Evolutionary conservation across 768 basidiomycete genomes (phyloP).

Genomic region (Crepidotus variabilis): DNA sequence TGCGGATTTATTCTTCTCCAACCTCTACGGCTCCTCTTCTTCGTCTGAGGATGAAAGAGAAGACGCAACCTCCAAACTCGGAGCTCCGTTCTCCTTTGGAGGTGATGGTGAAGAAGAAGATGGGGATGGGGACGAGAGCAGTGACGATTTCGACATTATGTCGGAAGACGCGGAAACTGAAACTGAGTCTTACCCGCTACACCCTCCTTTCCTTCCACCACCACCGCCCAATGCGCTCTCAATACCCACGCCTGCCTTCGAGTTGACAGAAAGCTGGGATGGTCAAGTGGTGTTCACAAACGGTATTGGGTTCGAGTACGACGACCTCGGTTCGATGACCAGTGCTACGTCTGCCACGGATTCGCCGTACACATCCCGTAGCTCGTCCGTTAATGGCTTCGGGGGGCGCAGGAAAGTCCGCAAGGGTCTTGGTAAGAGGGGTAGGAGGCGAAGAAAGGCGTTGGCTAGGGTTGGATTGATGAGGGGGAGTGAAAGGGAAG

Average conservation of each 20-base stretch:
- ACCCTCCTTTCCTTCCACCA: constrained; percentile 17
- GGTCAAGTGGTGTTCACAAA: constrained; percentile 75
- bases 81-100: constrained; percentile 4
- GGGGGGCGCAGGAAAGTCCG: background rate
- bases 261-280: constrained; percentile 71
- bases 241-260: constrained; percentile 40
- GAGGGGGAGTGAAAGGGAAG: constrained; percentile 2
- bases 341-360: too few relatives aligned
- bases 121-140: too few relatives aligned
- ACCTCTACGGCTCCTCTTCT: constrained; percentile 55
- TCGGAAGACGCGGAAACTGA: constrained; percentile 10
- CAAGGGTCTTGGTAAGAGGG: background rate
- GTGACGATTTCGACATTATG: too few relatives aligned
- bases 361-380: too few relatives aligned
- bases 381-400: background rate
- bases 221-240: constrained; percentile 27
- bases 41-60: constrained; percentile 21
- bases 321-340: constrained; percentile 39
- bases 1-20: constrained; percentile 81
- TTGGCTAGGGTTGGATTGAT: background rate
- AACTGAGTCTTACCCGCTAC: constrained; percentile 43
- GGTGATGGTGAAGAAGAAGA: constrained; percentile 11
- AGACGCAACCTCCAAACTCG: constrained; percentile 6
- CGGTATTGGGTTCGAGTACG: constrained; percentile 70
- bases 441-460: constrained; percentile 1